Percentiles rank a stretch among this genome's conserved stretches.
phyloP scores from a whole-genome alignment of 1,284 basidiomycete genomes.

The Pascua sp. region DNA sequence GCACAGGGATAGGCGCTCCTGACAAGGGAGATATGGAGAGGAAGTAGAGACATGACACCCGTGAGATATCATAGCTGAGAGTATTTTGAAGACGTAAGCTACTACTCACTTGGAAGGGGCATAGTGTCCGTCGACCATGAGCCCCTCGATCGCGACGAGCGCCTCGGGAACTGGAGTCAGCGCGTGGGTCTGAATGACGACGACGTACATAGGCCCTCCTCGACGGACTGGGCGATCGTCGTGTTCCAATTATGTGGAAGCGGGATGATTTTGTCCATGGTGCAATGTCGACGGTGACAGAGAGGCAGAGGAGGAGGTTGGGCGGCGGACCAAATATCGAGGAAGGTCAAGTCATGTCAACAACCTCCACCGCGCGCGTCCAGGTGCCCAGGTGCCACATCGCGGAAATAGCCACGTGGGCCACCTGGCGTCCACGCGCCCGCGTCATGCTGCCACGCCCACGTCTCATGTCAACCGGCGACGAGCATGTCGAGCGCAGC shows the following conservation, averaged over 20 bases:
- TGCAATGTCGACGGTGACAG: background rate
- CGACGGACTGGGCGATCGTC: slow-evolving; percentile 1
- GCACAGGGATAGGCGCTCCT: background rate
- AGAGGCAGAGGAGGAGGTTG: background rate
- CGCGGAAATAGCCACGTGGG: slow-evolving; percentile 1
- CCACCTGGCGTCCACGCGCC: background rate
- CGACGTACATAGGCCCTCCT: slow-evolving; percentile 9
- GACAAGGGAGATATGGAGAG: too few species aligned
- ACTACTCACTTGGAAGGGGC: slow-evolving; percentile 8
- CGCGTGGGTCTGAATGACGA: background rate
- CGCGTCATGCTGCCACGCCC: background rate
- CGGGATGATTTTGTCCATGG: background rate
- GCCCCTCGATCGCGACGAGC: slow-evolving; percentile 12
- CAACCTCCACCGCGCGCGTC: background rate
- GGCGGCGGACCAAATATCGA: background rate
- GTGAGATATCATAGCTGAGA: too few species aligned
- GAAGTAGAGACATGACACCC: too few species aligned
- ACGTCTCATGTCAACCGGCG: background rate
- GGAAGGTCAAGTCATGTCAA: background rate
- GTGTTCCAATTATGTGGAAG: slow-evolving; percentile 1
- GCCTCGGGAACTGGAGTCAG: background rate
- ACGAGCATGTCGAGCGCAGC: too few species aligned
- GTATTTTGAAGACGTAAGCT: background rate
- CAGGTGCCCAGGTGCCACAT: background rate
- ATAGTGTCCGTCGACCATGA: slow-evolving; percentile 4